Evolutionary conservation across 768 basidiomycete genomes (phyloP), one percentile per base, ranked within the genome.

Genomic region (Suillus bovinus): DNA sequence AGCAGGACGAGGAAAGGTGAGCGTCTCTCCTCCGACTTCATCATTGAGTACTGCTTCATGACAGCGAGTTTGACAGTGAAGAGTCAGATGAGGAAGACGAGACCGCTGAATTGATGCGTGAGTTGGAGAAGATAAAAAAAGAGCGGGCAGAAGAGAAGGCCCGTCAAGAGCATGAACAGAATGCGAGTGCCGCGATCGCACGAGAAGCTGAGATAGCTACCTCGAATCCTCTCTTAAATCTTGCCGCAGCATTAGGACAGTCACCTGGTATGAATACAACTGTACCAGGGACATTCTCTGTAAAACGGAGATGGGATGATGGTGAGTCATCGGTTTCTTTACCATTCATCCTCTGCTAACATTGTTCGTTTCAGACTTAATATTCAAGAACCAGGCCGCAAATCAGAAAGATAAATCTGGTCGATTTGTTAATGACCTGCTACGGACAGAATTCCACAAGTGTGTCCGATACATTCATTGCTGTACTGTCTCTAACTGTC

Each of bases 331-430:
- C 14, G 27, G 16, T 60, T 39, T 39, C 50, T 65, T 60, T 31
- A 33, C 61, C 61, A 31, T 38, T 39, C 53, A 9, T 17, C 24
- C 49, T n/a, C n/a, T 27, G 44, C 38, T 58, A 44, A 49, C 56
- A 44, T 33, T 39, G 62, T 65, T 64, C 56, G 27, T 66, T 71
- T 36, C 69, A 94, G 94, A 99, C 75, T 80, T 97, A 59, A 95
- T 99, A 70, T 99, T 99, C 86, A 99, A 98, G 80, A 98, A 99
- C 74, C 97, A 99, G 76, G 93, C 97, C 0, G 87, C 88, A 76
- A 84, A 82, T 36, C 73, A 81, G 53, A 82, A 79, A 61, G 83
- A 87, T 59, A 88, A 87, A 71, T 76, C 80, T 3, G 88, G 89
- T 14, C 88, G 91, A 61, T 99, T 99, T 71, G 94, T 99, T 64